These are phyloP conservation scores for Botrytis aclada DNA, from an alignment of 2,329 filamentous ascomycete genomes.

Conservation along the genomic window DNA sequence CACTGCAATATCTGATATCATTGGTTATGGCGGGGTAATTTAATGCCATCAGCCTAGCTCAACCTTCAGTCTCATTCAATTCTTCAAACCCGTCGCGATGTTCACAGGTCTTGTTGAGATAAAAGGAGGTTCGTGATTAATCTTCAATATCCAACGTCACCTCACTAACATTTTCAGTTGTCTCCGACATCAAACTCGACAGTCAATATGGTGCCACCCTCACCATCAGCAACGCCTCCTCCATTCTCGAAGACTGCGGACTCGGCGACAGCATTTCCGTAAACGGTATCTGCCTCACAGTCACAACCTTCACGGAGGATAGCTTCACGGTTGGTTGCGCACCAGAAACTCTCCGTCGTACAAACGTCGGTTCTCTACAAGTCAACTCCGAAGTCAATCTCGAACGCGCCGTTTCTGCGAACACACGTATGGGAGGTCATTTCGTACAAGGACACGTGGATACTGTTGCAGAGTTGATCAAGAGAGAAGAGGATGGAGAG, in stretches of 20 bases:
- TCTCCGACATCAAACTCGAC: conserved; percentile 75
- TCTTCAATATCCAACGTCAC: not conserved
- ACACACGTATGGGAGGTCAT: conserved; percentile 95
- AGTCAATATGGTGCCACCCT: conserved; percentile 87
- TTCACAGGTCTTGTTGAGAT: conserved; percentile 94
- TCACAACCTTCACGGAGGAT: conserved; percentile 63
- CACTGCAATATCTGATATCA: not conserved
- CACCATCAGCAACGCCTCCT: conserved; percentile 70
- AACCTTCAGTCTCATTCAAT: not conserved
- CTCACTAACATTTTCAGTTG: conserved; percentile 52
- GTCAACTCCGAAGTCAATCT: conserved; percentile 76
- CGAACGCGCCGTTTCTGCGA: conserved; percentile 85
- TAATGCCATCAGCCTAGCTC: not conserved
- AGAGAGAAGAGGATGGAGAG: conserved; percentile 79
- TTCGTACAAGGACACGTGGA: conserved; percentile 98
- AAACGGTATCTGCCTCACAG: conserved; percentile 94
- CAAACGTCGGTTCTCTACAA: conserved; percentile 78
- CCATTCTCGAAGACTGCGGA: conserved; percentile 76
- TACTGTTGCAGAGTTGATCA: conserved; percentile 73
- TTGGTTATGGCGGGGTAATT: conserved; percentile 13
- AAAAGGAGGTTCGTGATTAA: conserved; percentile 70
- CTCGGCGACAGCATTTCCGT: conserved; percentile 92
- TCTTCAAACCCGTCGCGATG: conserved; percentile 51
- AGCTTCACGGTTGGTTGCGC: conserved; percentile 90
- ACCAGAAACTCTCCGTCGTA: conserved; percentile 92